Percentiles rank a stretch among this genome's conserved stretches.
Conservation (phyloP, 495 filamentous ascomycete genomes). For the Paragyromitra xinjiangensis region DNA sequence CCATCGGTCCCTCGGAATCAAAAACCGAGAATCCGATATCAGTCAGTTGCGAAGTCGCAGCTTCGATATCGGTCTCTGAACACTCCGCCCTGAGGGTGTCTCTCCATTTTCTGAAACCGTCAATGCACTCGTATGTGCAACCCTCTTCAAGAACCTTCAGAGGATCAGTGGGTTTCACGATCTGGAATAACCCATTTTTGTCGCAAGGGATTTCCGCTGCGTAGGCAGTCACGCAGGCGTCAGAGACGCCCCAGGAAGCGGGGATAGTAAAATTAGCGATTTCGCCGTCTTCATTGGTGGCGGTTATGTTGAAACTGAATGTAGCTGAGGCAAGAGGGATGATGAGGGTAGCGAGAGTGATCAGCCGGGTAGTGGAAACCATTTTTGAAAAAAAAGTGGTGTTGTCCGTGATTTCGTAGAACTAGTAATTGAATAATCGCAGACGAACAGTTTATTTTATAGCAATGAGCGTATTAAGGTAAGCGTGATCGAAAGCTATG, state of each 20-base stretch:
- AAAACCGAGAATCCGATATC: not conserved
- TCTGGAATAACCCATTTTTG: not conserved
- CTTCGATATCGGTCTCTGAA: not conserved
- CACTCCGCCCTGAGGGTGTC: not conserved
- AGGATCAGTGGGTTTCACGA: no score
- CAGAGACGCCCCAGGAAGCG: slow-evolving; percentile 2
- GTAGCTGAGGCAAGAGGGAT: slow-evolving; percentile 18
- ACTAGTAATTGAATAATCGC: not conserved
- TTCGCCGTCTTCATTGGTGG: not conserved
- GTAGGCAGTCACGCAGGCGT: slow-evolving; percentile 4
- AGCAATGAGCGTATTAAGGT: not conserved
- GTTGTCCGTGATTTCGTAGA: not conserved
- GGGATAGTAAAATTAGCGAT: not conserved
- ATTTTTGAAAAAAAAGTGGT: slow-evolving; percentile 11
- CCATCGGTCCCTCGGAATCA: not conserved
- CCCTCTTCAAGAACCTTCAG: not conserved
- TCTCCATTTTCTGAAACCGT: slow-evolving; percentile 20
- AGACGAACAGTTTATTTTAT: not conserved
- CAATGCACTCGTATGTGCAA: slow-evolving; percentile 12
- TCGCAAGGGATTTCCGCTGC: slow-evolving; percentile 8
- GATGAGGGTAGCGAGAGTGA: not conserved
- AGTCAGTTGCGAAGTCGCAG: not conserved
- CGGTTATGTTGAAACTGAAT: not conserved
- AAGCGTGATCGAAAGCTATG: not conserved
- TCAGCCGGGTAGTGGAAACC: slow-evolving; percentile 2